Conservation (phyloP, 192 early-diverging fungal genomes). For the Rhizophagus sp. region DNA sequence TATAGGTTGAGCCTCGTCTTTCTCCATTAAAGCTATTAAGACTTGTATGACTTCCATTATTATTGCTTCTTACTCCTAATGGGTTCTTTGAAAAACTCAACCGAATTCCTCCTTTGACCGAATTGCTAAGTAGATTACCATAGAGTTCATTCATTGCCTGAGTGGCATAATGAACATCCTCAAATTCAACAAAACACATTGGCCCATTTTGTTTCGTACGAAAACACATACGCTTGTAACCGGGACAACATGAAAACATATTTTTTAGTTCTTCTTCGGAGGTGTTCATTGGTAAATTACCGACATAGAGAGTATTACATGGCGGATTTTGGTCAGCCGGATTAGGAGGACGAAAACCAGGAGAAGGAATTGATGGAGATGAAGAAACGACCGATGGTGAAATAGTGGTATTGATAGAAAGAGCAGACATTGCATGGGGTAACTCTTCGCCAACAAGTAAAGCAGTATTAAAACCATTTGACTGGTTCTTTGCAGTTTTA, state of each 20-base stretch:
- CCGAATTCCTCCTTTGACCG: slow-evolving; percentile 92
- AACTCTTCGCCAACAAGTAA: slow-evolving; percentile 49
- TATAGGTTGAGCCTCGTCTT: slow-evolving; percentile 23
- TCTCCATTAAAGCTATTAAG: slow-evolving; percentile 15
- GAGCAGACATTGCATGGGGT: slow-evolving; percentile 39
- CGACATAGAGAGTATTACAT: slow-evolving; percentile 99
- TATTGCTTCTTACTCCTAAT: slow-evolving; percentile 77
- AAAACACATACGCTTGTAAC: slow-evolving; percentile 91
- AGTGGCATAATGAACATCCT: slow-evolving; percentile 88
- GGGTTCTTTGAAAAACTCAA: slow-evolving; percentile 97
- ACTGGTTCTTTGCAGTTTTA: slow-evolving; percentile 26
- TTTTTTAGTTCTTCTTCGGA: slow-evolving; percentile 86
- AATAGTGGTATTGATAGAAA: slow-evolving; percentile 50
- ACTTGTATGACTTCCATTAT: slow-evolving; percentile 29
- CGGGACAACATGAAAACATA: slow-evolving; percentile 78
- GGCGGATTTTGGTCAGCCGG: slow-evolving; percentile 93
- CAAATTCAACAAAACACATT: slow-evolving; percentile 99
- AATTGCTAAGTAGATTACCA: slow-evolving; percentile 81
- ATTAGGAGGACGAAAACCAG: slow-evolving; percentile 59
- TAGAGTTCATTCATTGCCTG: slow-evolving; percentile 85
- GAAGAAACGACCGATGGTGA: slow-evolving; percentile 34
- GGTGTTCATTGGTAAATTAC: slow-evolving; percentile 88
- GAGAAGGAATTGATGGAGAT: slow-evolving; percentile 43
- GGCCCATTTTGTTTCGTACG: slow-evolving; percentile 88
- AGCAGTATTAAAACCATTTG: slow-evolving; percentile 48